Base-by-base conservation (phyloP, 192 early-diverging fungal genomes). In the Coemansia sp. region DNA sequence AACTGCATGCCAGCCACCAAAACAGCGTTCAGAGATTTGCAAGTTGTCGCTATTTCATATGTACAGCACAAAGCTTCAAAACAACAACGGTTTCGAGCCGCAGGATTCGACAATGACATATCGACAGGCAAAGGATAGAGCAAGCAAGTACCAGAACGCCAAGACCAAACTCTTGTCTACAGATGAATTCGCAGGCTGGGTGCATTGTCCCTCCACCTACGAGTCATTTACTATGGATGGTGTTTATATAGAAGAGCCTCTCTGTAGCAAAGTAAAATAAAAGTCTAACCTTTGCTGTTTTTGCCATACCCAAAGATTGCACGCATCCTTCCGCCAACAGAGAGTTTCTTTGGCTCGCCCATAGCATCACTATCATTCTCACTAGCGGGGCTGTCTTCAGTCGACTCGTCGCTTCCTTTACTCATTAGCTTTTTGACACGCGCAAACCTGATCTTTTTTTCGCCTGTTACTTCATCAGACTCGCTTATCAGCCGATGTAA, bases 311-410 rank as follows among this genome's bases (percentile, higher is more conserved):
- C 72, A 69, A 68, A 58, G 2, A 58, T 65, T 10, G 63, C 58
- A 12, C 78, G 78, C 78, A 81, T 75, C 30, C 56, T 48, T 20
- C 66, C 72, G 9, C 78, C 78, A 12, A 81, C 7, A 3, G 78
- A 81, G 49, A 75, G 28, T 25, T 35, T 33, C 30, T 52, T n/a
- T 20, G 67, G 29, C 23, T 30, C 26, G 16, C 31, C 26, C 13
- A 53, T n/a, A n/a, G n/a, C 64, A 3, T 46, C 57, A 15, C 55
- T 49, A 13, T 34, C 40, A 0, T 20, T 2, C 9, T 25, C 29
- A 29, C 33, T 43, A 40, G 8, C 10, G 8, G 37, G 3, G 9
- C 23, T 26, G 42, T 40, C 18, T 2, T 43, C 63, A n/a, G n/a
- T n/a, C n/a, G n/a, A n/a, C 8, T 21, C 7, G 40, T 56, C 46